Evolutionary conservation across 208 protist genomes (phyloP), one percentile per base, ranked within the genome.

Genomic region (Trichomonas vaginalis): DNA sequence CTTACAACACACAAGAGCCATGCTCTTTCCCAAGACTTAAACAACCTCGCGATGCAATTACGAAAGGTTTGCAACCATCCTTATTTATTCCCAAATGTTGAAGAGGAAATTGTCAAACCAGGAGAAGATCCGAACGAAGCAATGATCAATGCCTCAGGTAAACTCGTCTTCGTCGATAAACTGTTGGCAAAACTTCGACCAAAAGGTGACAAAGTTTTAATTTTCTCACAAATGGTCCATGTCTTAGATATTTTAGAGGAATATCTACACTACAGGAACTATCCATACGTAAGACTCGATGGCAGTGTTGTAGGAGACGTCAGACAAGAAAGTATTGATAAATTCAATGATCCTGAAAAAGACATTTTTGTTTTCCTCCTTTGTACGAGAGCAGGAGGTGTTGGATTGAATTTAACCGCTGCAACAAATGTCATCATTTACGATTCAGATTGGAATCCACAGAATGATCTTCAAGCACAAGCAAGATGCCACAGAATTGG

Each of bases 351-450:
- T 48, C 6, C 4, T 27, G 51, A 87, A 49, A 97, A 96, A 27
- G 15, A 62, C 32, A 49, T 90, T 39, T 97, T 97, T 83, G 48
- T 80, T 0, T 97, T 97, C 95, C 47, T 97, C 0, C 32, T 97
- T 8, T 97, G 95, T 42, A 98, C 98, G 8, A 40, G 97, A 47
- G 97, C 98, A 14, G 98, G 98, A 86, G 97, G 98, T 48, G 95
- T 98, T 10, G 98, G 98, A 95, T 97, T 98, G 14, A 98, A 98
- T 95, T 96, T 99, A 48, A 98, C 98, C 0, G 98, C 98, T 0
- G 99, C 99, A 23, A 99, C 99, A 96, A 99, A 99, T 35, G 99
- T 99, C 10, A 97, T 99, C 47, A 98, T 99, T 45, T 99, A 99
- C 96, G 99, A 99, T 96, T 98, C 97, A n/a, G 99, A 99, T 98